A percentile compares a stretch with the other conserved stretches of the same genome.
phyloP scores from a whole-genome alignment of 495 filamentous ascomycete genomes.

The Podospora anserina region DNA sequence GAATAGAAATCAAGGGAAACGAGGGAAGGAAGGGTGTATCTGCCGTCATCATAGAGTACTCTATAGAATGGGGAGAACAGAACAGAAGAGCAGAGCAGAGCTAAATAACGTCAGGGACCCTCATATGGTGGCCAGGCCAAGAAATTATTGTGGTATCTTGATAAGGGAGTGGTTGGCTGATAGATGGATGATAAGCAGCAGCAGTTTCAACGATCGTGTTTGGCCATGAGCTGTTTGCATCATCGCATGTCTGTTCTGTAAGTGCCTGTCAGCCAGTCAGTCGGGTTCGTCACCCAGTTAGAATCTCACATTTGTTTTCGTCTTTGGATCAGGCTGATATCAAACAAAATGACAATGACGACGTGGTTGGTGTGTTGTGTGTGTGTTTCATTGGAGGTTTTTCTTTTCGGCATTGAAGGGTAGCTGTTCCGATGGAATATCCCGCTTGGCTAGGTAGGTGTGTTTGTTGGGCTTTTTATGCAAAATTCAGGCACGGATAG shows the following conservation, averaged over 20 bases:
- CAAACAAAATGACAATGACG: neutral
- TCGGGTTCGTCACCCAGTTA: neutral
- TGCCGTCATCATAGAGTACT: neutral
- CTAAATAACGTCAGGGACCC: neutral
- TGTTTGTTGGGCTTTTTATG: neutral
- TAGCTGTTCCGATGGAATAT: neutral
- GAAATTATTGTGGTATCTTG: neutral
- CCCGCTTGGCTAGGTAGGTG: no score
- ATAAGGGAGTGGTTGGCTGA: no score
- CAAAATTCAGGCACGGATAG: neutral
- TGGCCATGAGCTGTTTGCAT: no score
- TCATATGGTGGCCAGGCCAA: neutral
- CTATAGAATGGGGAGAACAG: neutral
- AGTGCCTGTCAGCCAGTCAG: no score
- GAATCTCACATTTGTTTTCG: neutral
- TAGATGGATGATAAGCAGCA: no score
- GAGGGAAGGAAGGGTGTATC: neutral
- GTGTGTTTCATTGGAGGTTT: neutral
- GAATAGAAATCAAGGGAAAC: slow-evolving; percentile 6
- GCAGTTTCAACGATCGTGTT: no score
- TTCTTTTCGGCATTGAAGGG: neutral
- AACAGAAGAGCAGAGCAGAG: neutral
- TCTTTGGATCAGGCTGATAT: neutral
- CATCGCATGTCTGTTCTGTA: neutral
- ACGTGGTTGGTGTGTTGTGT: neutral